Percentiles rank a stretch among this genome's conserved stretches.
These are phyloP conservation scores for Athelia psychrophila DNA, from an alignment of 1,284 basidiomycete species.

Conservation along the genomic window DNA sequence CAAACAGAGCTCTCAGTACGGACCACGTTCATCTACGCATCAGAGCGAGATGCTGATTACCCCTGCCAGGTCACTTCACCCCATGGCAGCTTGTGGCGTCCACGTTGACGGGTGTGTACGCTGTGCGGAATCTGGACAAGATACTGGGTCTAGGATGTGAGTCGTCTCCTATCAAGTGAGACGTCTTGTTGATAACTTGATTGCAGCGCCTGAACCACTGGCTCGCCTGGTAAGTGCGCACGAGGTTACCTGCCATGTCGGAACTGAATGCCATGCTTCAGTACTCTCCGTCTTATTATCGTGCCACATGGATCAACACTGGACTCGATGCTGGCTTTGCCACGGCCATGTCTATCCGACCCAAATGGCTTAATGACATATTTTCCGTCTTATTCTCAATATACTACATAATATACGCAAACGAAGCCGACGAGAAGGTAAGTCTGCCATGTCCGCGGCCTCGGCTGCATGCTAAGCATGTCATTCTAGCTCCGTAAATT, in stretches of 20 bases:
- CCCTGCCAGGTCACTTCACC: conserved; percentile 71
- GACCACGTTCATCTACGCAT: conserved; percentile 5
- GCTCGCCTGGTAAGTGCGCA: conserved; percentile 71
- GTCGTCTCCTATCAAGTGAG: conserved; percentile 19
- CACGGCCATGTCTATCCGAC: conserved; percentile 90
- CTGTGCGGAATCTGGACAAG: conserved; percentile 84
- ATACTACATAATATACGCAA: conserved; percentile 94
- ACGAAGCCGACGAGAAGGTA: conserved; percentile 94
- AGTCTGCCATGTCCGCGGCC: conserved; percentile 10
- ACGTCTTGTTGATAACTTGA: background rate
- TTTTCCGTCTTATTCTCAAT: conserved; percentile 81
- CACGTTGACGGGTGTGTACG: conserved; percentile 84
- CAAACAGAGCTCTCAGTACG: conserved; percentile 64
- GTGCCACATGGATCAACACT: conserved; percentile 94
- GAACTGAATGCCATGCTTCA: conserved; percentile 25
- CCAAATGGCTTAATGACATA: conserved; percentile 89
- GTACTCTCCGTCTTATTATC: conserved; percentile 93
- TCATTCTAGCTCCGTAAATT: conserved; percentile 78
- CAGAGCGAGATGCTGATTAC: conserved; percentile 3
- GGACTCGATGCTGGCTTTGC: conserved; percentile 98
- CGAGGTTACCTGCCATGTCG: background rate
- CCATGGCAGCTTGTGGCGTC: conserved; percentile 94
- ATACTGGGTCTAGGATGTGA: conserved; percentile 81
- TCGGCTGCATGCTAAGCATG: conserved; percentile 1
- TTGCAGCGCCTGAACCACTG: conserved; percentile 87